Evolutionary conservation across 2,329 filamentous ascomycete species (phyloP), one percentile per base, ranked within the genome.

Genomic region (Ophiostoma pallidulum): DNA sequence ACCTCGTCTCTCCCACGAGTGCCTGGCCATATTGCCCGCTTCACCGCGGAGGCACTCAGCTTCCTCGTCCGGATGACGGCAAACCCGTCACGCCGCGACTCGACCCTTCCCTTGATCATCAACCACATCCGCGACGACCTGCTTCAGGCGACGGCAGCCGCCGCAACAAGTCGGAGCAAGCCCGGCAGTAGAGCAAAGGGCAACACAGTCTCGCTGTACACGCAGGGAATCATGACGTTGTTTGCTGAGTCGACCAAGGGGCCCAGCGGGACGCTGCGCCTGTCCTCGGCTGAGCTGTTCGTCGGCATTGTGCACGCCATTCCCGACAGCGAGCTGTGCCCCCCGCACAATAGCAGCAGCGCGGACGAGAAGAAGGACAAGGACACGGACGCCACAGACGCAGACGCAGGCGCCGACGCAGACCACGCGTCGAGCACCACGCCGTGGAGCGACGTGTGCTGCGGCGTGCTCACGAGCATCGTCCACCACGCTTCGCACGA

Each of bases 41-140:
- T 97, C 64, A 86, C 91, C 12, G 92, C 92, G 22, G 92, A 98
- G 66, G 87, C 92, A 3, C 76, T 98, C 69, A 95, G 90, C 56
- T 98, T 97, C 60, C 71, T 98, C 18, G 75, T 98, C 18, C 84
- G 88, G 59, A 97, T 96, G 67, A 85, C 90, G 7, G 90, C 85
- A 2, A 76, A 84, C 14, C 76, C 81, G 3, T 48, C 53, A 0
- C 86, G 87, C 47, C 81, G 87, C 55, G 84, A 91, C 54, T 77
- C 72, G 22, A 79, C 88, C 0, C 70, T 98, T 31, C 71, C 77
- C 12, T 66, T 73, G 12, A 80, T 96, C n/a, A 68, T 94, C 2
- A 69, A 74, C 12, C 83, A 89, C 63, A 80, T 84, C 1, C 77
- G 86, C 42, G 66, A 77, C 10, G 87, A 94, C 59, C 70, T 94